phyloP scores from a whole-genome alignment of 2,329 filamentous ascomycete genomes.

The Diaporthe vexans region DNA sequence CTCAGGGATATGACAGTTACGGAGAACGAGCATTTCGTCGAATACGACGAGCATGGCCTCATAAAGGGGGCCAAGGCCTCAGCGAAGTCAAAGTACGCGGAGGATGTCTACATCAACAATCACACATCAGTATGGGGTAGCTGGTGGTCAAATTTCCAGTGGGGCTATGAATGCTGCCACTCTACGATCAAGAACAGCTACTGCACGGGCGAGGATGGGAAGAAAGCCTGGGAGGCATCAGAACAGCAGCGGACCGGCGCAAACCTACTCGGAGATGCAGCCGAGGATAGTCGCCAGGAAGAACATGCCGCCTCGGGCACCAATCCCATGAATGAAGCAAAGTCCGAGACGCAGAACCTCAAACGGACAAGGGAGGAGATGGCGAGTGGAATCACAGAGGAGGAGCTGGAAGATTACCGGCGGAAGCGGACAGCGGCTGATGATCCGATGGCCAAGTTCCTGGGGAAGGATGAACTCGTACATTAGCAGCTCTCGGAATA shows the following conservation, averaged over 20 bases:
- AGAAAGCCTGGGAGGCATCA: conserved; percentile 82
- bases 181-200: conserved; percentile 97
- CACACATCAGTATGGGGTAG: conserved; percentile 95
- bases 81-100: conserved; percentile 90
- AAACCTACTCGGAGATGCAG: conserved; percentile 52
- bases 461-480: conserved; percentile 80
- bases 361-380: conserved; percentile 81
- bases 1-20: conserved; percentile 77
- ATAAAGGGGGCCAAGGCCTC: conserved; percentile 88
- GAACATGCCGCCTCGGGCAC: conserved; percentile 48
- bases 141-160: conserved; percentile 96
- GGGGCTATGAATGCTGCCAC: conserved; percentile 97
- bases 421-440: conserved; percentile 79
- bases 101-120: conserved; percentile 91
- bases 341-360: conserved; percentile 66
- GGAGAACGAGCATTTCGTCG: conserved; percentile 89
- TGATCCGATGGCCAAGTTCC: conserved; percentile 88
- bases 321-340: conserved; percentile 46
- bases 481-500: conserved; percentile 49
- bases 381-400: conserved; percentile 82
- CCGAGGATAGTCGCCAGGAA: conserved; percentile 47
- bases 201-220: conserved; percentile 93
- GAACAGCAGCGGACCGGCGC: conserved; percentile 70
- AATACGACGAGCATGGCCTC: conserved; percentile 91
- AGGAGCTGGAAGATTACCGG: conserved; percentile 89